Evolutionary conservation across 352 stramenopile genomes (phyloP), one percentile per base, ranked within the genome.

Genomic region (Phytophthora uliginosa): DNA sequence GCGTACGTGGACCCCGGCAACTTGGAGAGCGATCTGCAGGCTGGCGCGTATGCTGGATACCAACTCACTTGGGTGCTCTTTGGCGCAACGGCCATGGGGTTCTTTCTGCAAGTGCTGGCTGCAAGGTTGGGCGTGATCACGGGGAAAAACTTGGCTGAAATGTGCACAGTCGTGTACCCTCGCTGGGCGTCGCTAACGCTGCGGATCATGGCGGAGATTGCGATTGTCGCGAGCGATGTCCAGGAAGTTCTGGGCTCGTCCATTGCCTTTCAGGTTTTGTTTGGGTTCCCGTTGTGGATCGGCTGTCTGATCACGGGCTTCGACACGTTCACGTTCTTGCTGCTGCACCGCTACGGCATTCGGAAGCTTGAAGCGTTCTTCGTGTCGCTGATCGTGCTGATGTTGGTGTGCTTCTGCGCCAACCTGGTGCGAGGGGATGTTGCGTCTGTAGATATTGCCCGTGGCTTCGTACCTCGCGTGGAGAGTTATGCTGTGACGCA

Each of bases 1-100:
- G 96, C 97, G 42, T 99, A 99, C 77, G 84, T 99, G 42, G 96
- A 99, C 66, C 97, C 96, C 0, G 97, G 96, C 10, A 99, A 99
- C 78, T 90, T 99, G 45, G 95, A 99, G 73, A 97, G 92, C 50
- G 96, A 99, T 72, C 86, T 99, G 24, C 96, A 99, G 67, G 92
- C 94, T 6, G 96, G 96, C 48, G 90, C 89, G 3, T 98, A 98
- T 31, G 83, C 76, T 12, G 84, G 91, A 4, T 98, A 98, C 69
- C 85, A 95, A 61, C 90, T 98, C 48, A 90, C 98, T 15, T 99
- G 95, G 87, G 90, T 98, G n/a, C 71, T 99, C 7, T 97, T 98
- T 60, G 84, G 79, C 36, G 86, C 93, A 7, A 98, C 94, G 1
- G 74, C 98, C 31, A 87, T 98, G 71, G 97, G 95, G 12, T 91